These are phyloP conservation scores for Middelhovenomyces tepae DNA, from an alignment of 805 yeast genomes.

Conservation along the genomic window DNA sequence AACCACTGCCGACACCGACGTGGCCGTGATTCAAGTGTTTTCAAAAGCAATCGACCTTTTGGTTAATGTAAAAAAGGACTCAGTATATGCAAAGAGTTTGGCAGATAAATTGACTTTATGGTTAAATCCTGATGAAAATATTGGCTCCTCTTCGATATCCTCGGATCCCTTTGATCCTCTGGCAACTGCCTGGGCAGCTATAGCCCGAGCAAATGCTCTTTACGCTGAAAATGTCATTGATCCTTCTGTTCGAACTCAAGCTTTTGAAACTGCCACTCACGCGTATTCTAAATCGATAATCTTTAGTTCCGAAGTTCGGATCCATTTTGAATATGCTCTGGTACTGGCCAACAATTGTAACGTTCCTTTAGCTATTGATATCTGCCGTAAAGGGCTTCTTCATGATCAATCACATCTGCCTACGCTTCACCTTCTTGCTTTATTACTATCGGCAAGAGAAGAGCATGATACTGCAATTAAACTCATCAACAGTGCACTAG, in stretches of 20 bases:
- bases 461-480: slow-evolving; percentile 47
- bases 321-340: slow-evolving; percentile 24
- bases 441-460: slow-evolving; percentile 56
- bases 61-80: slow-evolving; percentile 11
- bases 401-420: slow-evolving; percentile 45
- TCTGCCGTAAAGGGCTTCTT: slow-evolving; percentile 18
- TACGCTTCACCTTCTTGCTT: slow-evolving; percentile 59
- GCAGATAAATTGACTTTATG: slow-evolving; percentile 15
- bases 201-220: slow-evolving; percentile 12
- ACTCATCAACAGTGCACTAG: slow-evolving; percentile 44
- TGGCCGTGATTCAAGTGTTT: slow-evolving; percentile 11
- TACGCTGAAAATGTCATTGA: slow-evolving; percentile 1
- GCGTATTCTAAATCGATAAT: slow-evolving; percentile 14
- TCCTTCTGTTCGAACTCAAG: slow-evolving; percentile 1
- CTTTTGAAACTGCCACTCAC: slow-evolving; percentile 11
- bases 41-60: slow-evolving; percentile 11
- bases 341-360: slow-evolving; percentile 18
- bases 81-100: slow-evolving; percentile 10
- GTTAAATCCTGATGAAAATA: slow-evolving; percentile 7
- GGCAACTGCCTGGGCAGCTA: slow-evolving; percentile 4
- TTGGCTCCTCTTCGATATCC: background rate
- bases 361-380: slow-evolving; percentile 18
- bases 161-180: slow-evolving; percentile 1
- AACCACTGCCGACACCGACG: slow-evolving; percentile 14
- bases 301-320: slow-evolving; percentile 10